Conservation (phyloP, 768 basidiomycete species). For the Hortiboletus flavorubellus region DNA sequence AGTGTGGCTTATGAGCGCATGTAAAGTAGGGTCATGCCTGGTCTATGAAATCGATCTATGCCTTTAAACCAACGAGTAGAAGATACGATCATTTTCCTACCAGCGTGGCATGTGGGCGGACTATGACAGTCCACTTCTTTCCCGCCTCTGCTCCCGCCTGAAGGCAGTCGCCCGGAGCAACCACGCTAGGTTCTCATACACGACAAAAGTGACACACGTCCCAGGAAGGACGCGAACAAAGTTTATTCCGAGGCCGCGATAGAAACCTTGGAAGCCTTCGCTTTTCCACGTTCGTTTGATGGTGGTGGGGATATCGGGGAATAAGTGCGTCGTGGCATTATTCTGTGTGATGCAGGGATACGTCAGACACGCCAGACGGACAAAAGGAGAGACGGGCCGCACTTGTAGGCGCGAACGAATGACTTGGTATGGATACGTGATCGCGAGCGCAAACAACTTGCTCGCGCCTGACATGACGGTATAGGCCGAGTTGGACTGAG, state of each 20-base stretch:
- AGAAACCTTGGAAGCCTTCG: constrained; percentile 85
- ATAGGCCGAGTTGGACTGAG: constrained; percentile 86
- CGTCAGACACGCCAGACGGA: background rate
- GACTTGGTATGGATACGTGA: constrained; percentile 98
- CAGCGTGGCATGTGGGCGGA: background rate
- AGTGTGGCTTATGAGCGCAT: background rate
- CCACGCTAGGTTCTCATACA: constrained; percentile 93
- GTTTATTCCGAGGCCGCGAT: constrained; percentile 93
- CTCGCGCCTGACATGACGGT: constrained; percentile 89
- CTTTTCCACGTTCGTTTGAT: constrained; percentile 76
- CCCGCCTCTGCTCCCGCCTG: constrained; percentile 37
- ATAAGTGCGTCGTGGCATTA: constrained; percentile 59
- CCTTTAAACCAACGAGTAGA: background rate
- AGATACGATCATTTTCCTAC: constrained; percentile 6
- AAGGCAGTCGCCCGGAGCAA: constrained; percentile 63
- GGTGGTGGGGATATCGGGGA: constrained; percentile 81
- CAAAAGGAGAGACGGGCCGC: constrained; percentile 11
- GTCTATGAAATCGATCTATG: constrained; percentile 1
- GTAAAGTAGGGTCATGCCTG: constrained; percentile 9
- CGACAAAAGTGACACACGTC: constrained; percentile 96
- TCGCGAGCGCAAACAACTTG: constrained; percentile 76
- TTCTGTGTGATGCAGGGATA: constrained; percentile 41
- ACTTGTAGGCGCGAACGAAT: constrained; percentile 93
- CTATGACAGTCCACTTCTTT: constrained; percentile 2
- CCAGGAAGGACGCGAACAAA: constrained; percentile 93